A percentile compares a stretch with the other conserved stretches of the same genome.
Conservation (phyloP, 2,329 filamentous ascomycete genomes). For the Scedosporium minutisporum region DNA sequence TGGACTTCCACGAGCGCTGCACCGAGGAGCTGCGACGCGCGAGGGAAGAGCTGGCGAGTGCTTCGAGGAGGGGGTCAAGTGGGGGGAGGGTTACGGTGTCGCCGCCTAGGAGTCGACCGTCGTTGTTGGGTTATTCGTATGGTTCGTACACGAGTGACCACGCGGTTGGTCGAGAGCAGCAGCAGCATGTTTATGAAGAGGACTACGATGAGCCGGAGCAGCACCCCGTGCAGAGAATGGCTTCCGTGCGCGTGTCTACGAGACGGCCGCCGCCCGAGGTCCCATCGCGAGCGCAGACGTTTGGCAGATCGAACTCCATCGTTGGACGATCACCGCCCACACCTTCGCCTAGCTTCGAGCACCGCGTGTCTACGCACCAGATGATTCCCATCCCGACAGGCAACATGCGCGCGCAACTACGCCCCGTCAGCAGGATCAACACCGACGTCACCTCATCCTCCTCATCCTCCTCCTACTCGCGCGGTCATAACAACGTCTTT, state of each 20-base stretch:
- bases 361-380: conserved; percentile 31
- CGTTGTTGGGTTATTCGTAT: conserved; percentile 8
- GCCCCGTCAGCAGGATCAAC: conserved; percentile 34
- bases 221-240: conserved; percentile 12
- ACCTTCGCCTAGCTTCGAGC: conserved; percentile 24
- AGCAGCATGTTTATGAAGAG: conserved; percentile 31
- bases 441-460: conserved; percentile 21
- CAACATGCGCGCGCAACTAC: conserved; percentile 15
- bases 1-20: conserved; percentile 86
- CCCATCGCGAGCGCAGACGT: conserved; percentile 14
- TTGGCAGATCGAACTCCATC: conserved; percentile 6
- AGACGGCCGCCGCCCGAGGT: conserved; percentile 6
- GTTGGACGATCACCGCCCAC: conserved; percentile 19
- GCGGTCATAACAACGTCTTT: conserved; percentile 33
- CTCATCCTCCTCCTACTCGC: conserved; percentile 11
- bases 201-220: conserved; percentile 21
- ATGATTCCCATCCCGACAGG: conserved; percentile 10
- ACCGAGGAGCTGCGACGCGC: conserved; percentile 64
- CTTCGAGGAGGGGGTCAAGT: conserved; percentile 15
- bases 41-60: conserved; percentile 33
- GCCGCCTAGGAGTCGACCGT: conserved; percentile 9
- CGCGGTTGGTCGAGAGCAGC: conserved; percentile 30
- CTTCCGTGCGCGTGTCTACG: neutral
- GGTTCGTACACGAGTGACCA: conserved; percentile 8
- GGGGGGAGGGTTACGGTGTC: conserved; percentile 10